Conservation (phyloP, 78 protist species). For the Dictyostelium intermedium region DNA sequence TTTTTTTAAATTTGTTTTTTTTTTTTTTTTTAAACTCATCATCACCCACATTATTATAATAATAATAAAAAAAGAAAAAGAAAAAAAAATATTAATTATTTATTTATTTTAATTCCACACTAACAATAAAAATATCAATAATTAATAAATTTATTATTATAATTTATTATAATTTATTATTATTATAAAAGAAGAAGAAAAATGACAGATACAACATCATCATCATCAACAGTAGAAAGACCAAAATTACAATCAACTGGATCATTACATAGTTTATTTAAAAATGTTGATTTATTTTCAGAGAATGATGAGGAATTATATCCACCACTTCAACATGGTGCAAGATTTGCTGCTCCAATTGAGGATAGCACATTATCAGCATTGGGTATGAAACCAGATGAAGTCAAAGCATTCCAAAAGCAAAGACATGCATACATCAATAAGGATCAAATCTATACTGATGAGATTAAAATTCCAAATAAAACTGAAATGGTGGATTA, state of each 20-base stretch:
- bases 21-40: background rate
- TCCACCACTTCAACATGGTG: conserved; percentile 68
- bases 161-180: background rate
- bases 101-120: background rate
- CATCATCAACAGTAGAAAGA: background rate
- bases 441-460: conserved; percentile 37
- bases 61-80: background rate
- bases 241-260: background rate
- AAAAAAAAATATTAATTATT: background rate
- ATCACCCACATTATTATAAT: background rate
- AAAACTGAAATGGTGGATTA: conserved; percentile 49
- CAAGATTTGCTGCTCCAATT: conserved; percentile 47
- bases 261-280: background rate
- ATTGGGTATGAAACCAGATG: conserved; percentile 64
- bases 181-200: background rate
- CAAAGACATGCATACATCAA: conserved; percentile 62
- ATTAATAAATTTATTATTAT: background rate
- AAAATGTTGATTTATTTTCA: conserved; percentile 27
- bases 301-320: conserved; percentile 62
- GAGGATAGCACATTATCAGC: conserved; percentile 16
- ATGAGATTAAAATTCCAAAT: conserved; percentile 56
- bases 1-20: background rate
- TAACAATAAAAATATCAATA: background rate
- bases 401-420: conserved; percentile 43
- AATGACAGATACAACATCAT: background rate